Base-by-base conservation (phyloP, 176 grass and related monocot genomes). In the Raddia distichophylla region DNA sequence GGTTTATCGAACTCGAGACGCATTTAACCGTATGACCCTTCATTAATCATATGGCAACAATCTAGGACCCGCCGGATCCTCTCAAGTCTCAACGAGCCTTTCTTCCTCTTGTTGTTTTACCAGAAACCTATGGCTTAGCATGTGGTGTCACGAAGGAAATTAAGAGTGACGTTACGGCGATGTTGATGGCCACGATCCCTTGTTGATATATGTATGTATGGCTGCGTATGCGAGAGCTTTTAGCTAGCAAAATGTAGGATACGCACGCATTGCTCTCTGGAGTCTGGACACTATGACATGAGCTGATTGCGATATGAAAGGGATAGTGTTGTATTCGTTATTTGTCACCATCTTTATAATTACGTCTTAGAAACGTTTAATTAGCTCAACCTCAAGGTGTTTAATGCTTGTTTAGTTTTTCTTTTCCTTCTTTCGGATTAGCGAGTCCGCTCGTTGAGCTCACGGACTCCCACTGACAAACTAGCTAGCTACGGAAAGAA, bases 101-200 rank as follows among this genome's bases (percentile, higher is more conserved):
- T 10, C 10, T 1, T 75, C n/a, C 19, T 5, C 45, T n/a, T 64
- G 78, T 51, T 51, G 46, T 10, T 33, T 42, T 53, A 11, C 65
- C 40, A 11, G 48, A 19, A 5, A 62, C 60, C 2, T 65, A 58
- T 35, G 75, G 83, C 20, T 33, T 64, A 17, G 61, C 63, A 12
- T 66, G 17, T 5, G 27, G 27, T 27, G 27, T 43, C 7, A 66
- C 14, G 27, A 56, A 48, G 49, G 48, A 7, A 73, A 40, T 40
- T 40, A 40, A 73, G 78, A 34, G 84, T 18, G 59, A 17, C 48
- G 42, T 52, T 53, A 19, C 0, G 33, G 32, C 8, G 34, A 86
- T 5, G 48, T 8, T 22, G 67, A 86, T 64, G 22, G 35, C 67
- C 75, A 79, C 44, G 75, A 79, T 63, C 65, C 54, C 8, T 53